phyloP scores from a whole-genome alignment of 345 rosid genomes.

The Erysimum cheiranthoides region DNA sequence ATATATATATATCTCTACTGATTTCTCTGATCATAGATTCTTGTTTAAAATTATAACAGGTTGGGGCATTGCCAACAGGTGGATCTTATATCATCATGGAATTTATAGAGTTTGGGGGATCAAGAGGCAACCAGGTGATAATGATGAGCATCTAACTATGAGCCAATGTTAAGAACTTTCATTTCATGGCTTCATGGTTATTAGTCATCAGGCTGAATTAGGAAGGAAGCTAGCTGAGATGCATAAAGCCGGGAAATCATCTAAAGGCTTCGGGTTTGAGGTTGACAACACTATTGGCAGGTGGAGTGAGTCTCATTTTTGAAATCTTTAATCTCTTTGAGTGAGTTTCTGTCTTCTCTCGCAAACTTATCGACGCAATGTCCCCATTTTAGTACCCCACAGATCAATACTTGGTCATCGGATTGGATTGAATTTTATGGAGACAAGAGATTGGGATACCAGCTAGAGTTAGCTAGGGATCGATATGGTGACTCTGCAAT shows the following conservation, averaged over 20 bases:
- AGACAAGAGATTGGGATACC: conserved; percentile 84
- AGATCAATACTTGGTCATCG: conserved; percentile 87
- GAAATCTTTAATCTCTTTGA: background rate
- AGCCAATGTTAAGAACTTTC: conserved; percentile 9
- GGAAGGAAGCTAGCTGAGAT: conserved; percentile 94
- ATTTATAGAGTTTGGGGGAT: conserved; percentile 76
- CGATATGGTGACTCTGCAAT: conserved; percentile 76
- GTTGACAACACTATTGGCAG: conserved; percentile 96
- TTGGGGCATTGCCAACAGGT: conserved; percentile 74
- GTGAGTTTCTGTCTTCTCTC: background rate
- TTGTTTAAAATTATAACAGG: conserved; percentile 47
- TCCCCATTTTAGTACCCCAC: conserved; percentile 60
- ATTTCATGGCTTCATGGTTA: conserved; percentile 35
- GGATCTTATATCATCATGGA: conserved; percentile 96
- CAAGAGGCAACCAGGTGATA: conserved; percentile 84
- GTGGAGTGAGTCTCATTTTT: conserved; percentile 42
- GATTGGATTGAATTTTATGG: conserved; percentile 92
- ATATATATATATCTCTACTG: background rate
- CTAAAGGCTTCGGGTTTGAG: conserved; percentile 86
- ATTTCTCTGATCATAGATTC: background rate
- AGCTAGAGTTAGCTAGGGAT: conserved; percentile 73
- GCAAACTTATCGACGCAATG: background rate
- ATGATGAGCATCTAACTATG: conserved; percentile 11
- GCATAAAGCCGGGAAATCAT: conserved; percentile 89
- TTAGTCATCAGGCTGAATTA: conserved; percentile 63